Evolutionary conservation across 345 rosid genomes (phyloP), one percentile per base, ranked within the genome.

Genomic region (Camelina sativa): DNA sequence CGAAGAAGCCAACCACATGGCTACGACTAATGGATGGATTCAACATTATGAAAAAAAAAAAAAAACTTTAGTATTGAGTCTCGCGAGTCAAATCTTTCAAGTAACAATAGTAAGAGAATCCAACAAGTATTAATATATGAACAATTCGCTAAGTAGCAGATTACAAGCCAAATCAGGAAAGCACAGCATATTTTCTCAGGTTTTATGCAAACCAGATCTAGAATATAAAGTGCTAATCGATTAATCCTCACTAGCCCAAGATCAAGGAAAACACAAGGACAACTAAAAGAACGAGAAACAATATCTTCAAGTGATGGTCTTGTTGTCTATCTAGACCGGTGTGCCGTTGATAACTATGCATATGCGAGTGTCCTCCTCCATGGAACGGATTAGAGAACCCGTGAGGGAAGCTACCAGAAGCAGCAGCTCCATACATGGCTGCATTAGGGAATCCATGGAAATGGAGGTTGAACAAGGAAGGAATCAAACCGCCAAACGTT

Each of bases 401-500:
- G 47, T 84, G 86, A 9, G 96, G 93, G 67, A 84, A 86, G 37
- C 76, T 9, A 15, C 92, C 91, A 71, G 92, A 76, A 61, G 96
- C 76, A 11, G 89, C 73, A 38, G 75, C 70, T 68, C 98, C 97
- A 72, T 85, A 90, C 88, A 95, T 85, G 23, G 92, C 72, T 35
- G 91, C 80, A 80, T 88, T 88, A 52, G 93, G 98, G 80, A 85
- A 89, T 7, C 98, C 98, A 61, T 95, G 92, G 78, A 88, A 81
- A 65, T 89, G 93, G 70, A 92, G 87, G 67, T 95, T 95, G 67
- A 89, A 89, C 32, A 92, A 69, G 0, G 98, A 88, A 53, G 98
- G 96, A 69, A 92, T 80, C 52, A 95, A 87, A 73, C 97, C 98
- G 19, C 97, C 98, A 80, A 95, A 89, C 20, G 92, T 91, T 0